phyloP scores from a whole-genome alignment of 495 filamentous ascomycete genomes.

The Chaetomium fimeti region DNA sequence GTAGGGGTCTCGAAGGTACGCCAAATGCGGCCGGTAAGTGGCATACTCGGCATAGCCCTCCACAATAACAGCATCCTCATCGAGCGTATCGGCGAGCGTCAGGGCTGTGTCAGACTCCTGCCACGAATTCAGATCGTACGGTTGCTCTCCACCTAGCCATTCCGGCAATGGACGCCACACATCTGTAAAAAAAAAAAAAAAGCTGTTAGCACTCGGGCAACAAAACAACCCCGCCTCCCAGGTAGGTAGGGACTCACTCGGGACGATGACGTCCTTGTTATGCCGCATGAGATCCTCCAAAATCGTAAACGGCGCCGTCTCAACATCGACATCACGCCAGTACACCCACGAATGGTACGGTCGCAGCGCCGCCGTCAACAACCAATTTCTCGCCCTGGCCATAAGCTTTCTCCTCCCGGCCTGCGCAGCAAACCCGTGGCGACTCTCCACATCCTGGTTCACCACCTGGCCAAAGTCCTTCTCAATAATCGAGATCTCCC shows the following conservation, averaged over 20 bases:
- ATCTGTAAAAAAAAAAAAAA: slow-evolving; percentile 68
- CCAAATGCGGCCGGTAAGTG: slow-evolving; percentile 96
- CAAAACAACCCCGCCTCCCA: neutral
- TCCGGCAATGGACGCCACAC: slow-evolving; percentile 98
- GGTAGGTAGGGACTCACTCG: slow-evolving; percentile 66
- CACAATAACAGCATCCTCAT: slow-evolving; percentile 98
- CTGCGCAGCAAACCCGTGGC: slow-evolving; percentile 97
- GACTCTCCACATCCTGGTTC: slow-evolving; percentile 94
- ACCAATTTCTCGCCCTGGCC: slow-evolving; percentile 97
- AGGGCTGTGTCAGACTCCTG: slow-evolving; percentile 98
- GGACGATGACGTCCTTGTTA: slow-evolving; percentile 98
- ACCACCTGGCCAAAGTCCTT: slow-evolving; percentile 99
- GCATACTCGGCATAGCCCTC: slow-evolving; percentile 99
- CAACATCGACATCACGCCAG: slow-evolving; percentile 98
- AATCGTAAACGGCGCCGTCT: slow-evolving; percentile 94
- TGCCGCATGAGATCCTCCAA: slow-evolving; percentile 98
- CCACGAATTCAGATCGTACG: slow-evolving; percentile 99
- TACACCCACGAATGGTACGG: slow-evolving; percentile 99
- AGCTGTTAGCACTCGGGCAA: slow-evolving; percentile 13
- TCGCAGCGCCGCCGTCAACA: slow-evolving; percentile 87
- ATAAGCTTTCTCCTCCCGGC: slow-evolving; percentile 91
- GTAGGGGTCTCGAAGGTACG: slow-evolving; percentile 94
- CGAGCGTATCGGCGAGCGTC: slow-evolving; percentile 87
- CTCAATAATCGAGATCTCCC: slow-evolving; percentile 95
- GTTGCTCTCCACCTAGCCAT: slow-evolving; percentile 98